phyloP scores from a whole-genome alignment of 768 basidiomycete genomes.

The Lactifluus hygrophoroides region DNA sequence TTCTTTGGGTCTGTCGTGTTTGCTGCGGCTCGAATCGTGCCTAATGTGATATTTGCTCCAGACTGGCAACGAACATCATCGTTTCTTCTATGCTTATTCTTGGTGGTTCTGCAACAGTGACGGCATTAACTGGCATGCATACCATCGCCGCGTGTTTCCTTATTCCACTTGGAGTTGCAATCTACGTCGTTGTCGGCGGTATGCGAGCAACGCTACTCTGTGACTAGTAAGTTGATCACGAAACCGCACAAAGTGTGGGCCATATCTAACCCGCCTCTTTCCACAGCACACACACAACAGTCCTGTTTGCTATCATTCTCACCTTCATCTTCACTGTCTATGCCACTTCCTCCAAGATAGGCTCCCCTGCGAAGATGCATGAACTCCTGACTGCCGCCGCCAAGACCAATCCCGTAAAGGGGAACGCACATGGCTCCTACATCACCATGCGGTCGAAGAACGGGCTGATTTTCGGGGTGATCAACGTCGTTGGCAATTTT shows the following conservation, averaged over 20 bases:
- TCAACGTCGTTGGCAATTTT: slow-evolving; percentile 85
- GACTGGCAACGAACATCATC: slow-evolving; percentile 84
- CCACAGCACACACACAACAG: slow-evolving; percentile 71
- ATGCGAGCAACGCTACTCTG: slow-evolving; percentile 83
- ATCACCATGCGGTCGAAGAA: slow-evolving; percentile 49
- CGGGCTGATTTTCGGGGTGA: slow-evolving; percentile 61
- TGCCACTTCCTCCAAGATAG: slow-evolving; percentile 70
- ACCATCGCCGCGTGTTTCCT: slow-evolving; percentile 89
- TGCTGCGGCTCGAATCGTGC: neutral
- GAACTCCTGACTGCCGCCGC: slow-evolving; percentile 60
- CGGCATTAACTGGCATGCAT: slow-evolving; percentile 80
- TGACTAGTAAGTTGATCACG: slow-evolving; percentile 55
- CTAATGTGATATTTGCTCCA: slow-evolving; percentile 21
- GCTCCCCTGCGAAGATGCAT: slow-evolving; percentile 71
- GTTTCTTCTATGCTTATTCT: slow-evolving; percentile 82
- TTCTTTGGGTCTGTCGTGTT: slow-evolving; percentile 58
- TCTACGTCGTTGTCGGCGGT: slow-evolving; percentile 82
- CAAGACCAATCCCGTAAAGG: slow-evolving; percentile 48
- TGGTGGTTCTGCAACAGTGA: slow-evolving; percentile 82
- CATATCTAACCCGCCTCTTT: neutral
- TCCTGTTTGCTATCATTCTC: slow-evolving; percentile 83
- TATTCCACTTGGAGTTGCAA: slow-evolving; percentile 78
- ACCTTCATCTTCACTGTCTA: slow-evolving; percentile 73
- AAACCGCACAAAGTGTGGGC: neutral
- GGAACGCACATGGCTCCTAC: slow-evolving; percentile 83